Percentiles rank a stretch among this genome's conserved stretches.
Evolutionary conservation across 2,329 filamentous ascomycete species (phyloP).

Genomic region (Coleophoma crateriformis): DNA sequence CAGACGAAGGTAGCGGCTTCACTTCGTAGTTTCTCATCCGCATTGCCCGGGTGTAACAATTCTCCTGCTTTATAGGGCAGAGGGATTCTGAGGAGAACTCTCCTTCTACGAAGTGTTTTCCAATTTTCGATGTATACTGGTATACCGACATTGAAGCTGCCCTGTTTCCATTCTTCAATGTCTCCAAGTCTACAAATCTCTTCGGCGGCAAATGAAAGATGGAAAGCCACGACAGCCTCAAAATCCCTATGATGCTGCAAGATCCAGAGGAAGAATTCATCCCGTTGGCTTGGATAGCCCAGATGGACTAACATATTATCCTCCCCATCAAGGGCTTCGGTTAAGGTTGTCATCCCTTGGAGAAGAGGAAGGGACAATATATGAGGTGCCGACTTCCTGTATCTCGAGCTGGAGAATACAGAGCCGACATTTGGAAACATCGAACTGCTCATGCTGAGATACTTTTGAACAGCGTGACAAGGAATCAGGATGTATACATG

Average conservation of each 20-base stretch:
- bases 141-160: conserved; percentile 31
- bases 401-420: too few species aligned
- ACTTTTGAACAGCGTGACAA: too few species aligned
- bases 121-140: conserved; percentile 18
- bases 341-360: conserved; percentile 5
- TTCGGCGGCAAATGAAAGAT: conserved; percentile 16
- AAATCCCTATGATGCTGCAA: conserved; percentile 14
- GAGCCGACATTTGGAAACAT: too few species aligned
- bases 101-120: conserved; percentile 12
- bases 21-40: conserved; percentile 35
- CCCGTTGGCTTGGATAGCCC: conserved; percentile 10
- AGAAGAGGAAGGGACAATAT: conserved; percentile 1
- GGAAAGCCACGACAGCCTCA: conserved; percentile 20
- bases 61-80: conserved; percentile 33
- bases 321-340: background rate
- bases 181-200: conserved; percentile 15
- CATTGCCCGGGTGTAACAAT: conserved; percentile 28
- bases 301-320: conserved; percentile 8
- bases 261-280: conserved; percentile 16
- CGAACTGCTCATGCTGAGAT: too few species aligned
- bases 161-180: conserved; percentile 25
- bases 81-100: conserved; percentile 24
- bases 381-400: background rate
- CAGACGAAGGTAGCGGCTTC: conserved; percentile 34
- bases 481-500: too few species aligned